These are phyloP conservation scores for Wallacemonas collosoma DNA, from an alignment of 208 protist genomes.

Conservation along the genomic window DNA sequence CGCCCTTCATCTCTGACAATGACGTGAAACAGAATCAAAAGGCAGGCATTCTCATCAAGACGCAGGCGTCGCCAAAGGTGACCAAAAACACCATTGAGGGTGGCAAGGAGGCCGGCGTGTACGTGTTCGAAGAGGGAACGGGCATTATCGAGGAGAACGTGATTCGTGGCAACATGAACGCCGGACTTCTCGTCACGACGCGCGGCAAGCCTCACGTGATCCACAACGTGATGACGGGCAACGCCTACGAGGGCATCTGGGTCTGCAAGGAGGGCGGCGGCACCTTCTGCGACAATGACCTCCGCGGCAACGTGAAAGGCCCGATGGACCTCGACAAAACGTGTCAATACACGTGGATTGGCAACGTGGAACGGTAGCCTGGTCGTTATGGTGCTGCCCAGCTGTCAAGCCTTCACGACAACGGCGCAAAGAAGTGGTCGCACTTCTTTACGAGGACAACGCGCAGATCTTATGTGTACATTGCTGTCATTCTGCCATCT, in stretches of 20 bases:
- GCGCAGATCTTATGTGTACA: too few species aligned
- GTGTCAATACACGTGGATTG: conserved; percentile 59
- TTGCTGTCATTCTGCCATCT: conserved; percentile 7
- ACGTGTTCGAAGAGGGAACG: conserved; percentile 78
- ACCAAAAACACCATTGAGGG: conserved; percentile 67
- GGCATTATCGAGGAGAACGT: conserved; percentile 82
- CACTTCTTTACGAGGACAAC: too few species aligned
- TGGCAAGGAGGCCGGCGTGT: conserved; percentile 89
- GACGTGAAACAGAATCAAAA: conserved; percentile 73
- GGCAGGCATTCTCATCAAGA: conserved; percentile 86
- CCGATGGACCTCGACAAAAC: conserved; percentile 72
- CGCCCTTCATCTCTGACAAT: conserved; percentile 75
- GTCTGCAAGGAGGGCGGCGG: conserved; percentile 82
- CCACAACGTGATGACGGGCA: conserved; percentile 69
- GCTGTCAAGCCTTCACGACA: too few species aligned
- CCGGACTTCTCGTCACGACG: conserved; percentile 86
- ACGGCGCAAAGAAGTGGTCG: too few species aligned
- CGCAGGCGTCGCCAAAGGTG: conserved; percentile 62
- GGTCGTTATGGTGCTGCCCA: not conserved
- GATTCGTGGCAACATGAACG: conserved; percentile 73
- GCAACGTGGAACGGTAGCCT: conserved; percentile 48
- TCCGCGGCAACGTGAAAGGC: conserved; percentile 80
- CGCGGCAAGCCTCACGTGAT: conserved; percentile 66
- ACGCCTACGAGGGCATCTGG: conserved; percentile 90
- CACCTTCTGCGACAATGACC: conserved; percentile 81